A percentile compares a stretch with the other conserved stretches of the same genome.
Conservation (phyloP, 306 rosid genomes). For the Pyrus betulifolia region DNA sequence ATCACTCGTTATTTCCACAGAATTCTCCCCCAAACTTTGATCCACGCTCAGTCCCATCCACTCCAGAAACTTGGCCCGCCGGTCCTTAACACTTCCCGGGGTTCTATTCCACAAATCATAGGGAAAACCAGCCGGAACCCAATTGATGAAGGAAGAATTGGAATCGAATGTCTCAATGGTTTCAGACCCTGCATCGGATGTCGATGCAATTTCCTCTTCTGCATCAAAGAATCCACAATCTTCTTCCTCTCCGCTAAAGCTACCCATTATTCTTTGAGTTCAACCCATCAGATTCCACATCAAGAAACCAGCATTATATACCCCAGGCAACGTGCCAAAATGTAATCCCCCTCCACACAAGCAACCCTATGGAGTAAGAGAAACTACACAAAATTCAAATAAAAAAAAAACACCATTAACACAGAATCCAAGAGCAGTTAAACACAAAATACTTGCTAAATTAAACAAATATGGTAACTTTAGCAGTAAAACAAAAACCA, state of each 20-base stretch:
- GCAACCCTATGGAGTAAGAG: constrained; percentile 30
- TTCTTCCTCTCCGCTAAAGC: constrained; percentile 70
- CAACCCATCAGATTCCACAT: constrained; percentile 78
- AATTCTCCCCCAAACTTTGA: constrained; percentile 19
- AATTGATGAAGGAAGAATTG: constrained; percentile 15
- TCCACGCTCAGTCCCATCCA: constrained; percentile 52
- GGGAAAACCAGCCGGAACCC: constrained; percentile 23
- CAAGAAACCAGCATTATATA: constrained; percentile 52
- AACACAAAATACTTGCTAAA: constrained; percentile 32
- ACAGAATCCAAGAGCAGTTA: constrained; percentile 51
- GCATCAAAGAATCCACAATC: constrained; percentile 77
- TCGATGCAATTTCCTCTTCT: constrained; percentile 57
- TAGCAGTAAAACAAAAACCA: constrained; percentile 41
- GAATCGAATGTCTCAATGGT: constrained; percentile 23
- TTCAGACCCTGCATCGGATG: constrained; percentile 38
- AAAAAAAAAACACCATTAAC: constrained; percentile 19
- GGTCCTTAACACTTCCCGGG: constrained; percentile 66
- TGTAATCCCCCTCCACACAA: constrained; percentile 39
- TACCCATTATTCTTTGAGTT: constrained; percentile 59
- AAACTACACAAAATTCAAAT: constrained; percentile 14
- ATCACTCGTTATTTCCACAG: constrained; percentile 16
- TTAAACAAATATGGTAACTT: constrained; percentile 26
- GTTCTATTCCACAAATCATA: constrained; percentile 62
- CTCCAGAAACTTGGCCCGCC: constrained; percentile 50
- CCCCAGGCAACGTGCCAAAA: constrained; percentile 38